Percentiles rank a stretch among this genome's conserved stretches.
phyloP scores from a whole-genome alignment of 805 yeast species.

The Torulaspora indica region DNA sequence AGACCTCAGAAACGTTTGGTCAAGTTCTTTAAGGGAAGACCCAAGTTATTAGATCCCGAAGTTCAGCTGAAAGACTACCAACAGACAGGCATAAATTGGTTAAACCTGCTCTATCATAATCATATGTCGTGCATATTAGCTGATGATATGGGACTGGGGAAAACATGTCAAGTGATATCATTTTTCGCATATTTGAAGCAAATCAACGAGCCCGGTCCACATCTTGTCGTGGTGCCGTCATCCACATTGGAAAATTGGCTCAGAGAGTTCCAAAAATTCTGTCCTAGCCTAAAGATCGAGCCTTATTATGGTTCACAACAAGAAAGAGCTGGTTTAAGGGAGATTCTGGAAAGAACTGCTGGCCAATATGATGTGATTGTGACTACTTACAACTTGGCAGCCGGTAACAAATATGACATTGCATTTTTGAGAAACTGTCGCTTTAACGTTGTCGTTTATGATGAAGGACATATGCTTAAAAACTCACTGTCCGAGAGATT shows the following conservation, averaged over 20 bases:
- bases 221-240: constrained; percentile 90
- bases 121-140: constrained; percentile 89
- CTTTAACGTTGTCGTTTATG: constrained; percentile 88
- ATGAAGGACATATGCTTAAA: constrained; percentile 96
- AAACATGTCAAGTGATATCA: constrained; percentile 93
- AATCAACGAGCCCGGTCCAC: constrained; percentile 61
- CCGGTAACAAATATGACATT: constrained; percentile 78
- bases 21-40: constrained; percentile 64
- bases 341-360: constrained; percentile 51
- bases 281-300: constrained; percentile 75
- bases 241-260: constrained; percentile 97
- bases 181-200: constrained; percentile 83
- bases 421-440: constrained; percentile 67
- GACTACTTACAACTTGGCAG: constrained; percentile 88
- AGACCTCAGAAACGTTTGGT: constrained; percentile 19
- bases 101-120: constrained; percentile 69
- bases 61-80: constrained; percentile 81
- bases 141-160: constrained; percentile 98
- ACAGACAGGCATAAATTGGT: constrained; percentile 97
- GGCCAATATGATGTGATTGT: constrained; percentile 78
- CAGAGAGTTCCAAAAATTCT: constrained; percentile 84
- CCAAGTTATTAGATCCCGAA: constrained; percentile 57
- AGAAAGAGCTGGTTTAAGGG: constrained; percentile 82
- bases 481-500: constrained; percentile 87
- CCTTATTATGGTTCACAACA: constrained; percentile 88